Base-by-base conservation (phyloP, 192 early-diverging fungal species). In the Linnemannia zychae region DNA sequence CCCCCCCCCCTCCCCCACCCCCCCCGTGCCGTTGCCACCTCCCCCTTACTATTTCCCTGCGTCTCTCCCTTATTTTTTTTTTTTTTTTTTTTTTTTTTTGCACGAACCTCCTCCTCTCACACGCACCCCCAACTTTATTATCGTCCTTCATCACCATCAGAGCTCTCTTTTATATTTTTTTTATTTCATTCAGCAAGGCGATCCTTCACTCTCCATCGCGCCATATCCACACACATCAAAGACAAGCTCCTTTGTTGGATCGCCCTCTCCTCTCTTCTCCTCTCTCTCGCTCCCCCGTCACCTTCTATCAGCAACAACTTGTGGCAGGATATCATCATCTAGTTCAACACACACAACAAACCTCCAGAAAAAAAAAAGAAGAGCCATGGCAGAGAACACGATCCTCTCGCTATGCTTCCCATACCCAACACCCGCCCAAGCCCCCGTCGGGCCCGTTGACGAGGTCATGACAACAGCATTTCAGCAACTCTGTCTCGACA, bases 371-470 rank as follows among this genome's bases (percentile, higher is more conserved):
- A 36, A 47, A 67, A 22, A 22, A 85, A 16, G 68, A 37, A 69
- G 57, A 69, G 57, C 52, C 76, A 78, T 85, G 83, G 77, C 83
- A 72, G 83, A 85, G 69, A 85, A 79, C 48, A 85, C 83, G 31
- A 77, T 85, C 44, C 77, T 85, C 63, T 79, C 83, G 24, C 78
- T 85, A 48, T 85, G 83, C 76, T 76, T 85, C 36, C 83, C 83
- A 2, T 63, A 74, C 52, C 83, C 83, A 24, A 85, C 83, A 31
- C 83, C 83, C 1, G 74, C 74, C 7, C 83, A 79, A 65, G 77
- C 77, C 6, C 53, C n/a, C 15, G 57, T 12, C 24, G 74, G 77
- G 5, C 77, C 83, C 18, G 78, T 79, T 37, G 83, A 85, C 65
- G 83, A 85, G 67, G 72, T 67, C 4, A 63, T 79, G 49, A 85